A percentile compares a stretch with the other conserved stretches of the same genome.
phyloP scores from a whole-genome alignment of 2,329 filamentous ascomycete genomes.

The Immersiporthe knoxdaviesiana region DNA sequence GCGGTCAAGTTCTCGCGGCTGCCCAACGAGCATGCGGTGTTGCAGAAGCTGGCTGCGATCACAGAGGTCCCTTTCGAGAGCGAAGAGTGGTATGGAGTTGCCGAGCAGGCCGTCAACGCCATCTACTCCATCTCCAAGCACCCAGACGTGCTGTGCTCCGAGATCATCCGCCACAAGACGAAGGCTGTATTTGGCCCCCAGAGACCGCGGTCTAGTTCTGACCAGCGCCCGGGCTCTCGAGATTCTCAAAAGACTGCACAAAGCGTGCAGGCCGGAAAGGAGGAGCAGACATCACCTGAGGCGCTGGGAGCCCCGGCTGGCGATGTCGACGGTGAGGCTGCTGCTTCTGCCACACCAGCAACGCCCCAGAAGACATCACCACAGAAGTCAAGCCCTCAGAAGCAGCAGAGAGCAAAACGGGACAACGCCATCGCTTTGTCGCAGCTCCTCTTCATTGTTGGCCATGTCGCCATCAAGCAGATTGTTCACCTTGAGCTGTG shows the following conservation, averaged over 20 bases:
- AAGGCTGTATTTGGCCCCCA: slow-evolving; percentile 69
- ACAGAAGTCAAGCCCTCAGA: slow-evolving; percentile 13
- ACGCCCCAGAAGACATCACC: slow-evolving; percentile 31
- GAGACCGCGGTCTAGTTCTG: slow-evolving; percentile 50
- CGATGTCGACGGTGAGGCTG: slow-evolving; percentile 32
- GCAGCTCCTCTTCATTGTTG: slow-evolving; percentile 91
- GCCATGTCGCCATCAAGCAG: slow-evolving; percentile 97
- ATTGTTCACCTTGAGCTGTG: slow-evolving; percentile 98
- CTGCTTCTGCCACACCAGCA: slow-evolving; percentile 18
- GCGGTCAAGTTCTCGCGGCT: slow-evolving; percentile 73
- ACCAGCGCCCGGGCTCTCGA: slow-evolving; percentile 22
- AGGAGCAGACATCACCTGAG: slow-evolving; percentile 36
- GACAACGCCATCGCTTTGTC: slow-evolving; percentile 79
- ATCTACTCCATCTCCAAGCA: slow-evolving; percentile 95
- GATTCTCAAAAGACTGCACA: slow-evolving; percentile 35
- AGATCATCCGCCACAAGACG: slow-evolving; percentile 86
- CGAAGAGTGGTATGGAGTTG: slow-evolving; percentile 95
- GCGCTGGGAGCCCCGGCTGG: slow-evolving; percentile 13
- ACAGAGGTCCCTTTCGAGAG: slow-evolving; percentile 84
- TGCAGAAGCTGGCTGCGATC: slow-evolving; percentile 79
- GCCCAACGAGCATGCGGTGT: slow-evolving; percentile 88
- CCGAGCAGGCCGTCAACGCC: slow-evolving; percentile 93
- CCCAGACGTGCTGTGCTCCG: slow-evolving; percentile 89
- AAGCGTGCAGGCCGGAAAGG: slow-evolving; percentile 38
- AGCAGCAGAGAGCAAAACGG: slow-evolving; percentile 49